Base-by-base conservation (phyloP, 768 basidiomycete genomes). In the Suillus decipiens region DNA sequence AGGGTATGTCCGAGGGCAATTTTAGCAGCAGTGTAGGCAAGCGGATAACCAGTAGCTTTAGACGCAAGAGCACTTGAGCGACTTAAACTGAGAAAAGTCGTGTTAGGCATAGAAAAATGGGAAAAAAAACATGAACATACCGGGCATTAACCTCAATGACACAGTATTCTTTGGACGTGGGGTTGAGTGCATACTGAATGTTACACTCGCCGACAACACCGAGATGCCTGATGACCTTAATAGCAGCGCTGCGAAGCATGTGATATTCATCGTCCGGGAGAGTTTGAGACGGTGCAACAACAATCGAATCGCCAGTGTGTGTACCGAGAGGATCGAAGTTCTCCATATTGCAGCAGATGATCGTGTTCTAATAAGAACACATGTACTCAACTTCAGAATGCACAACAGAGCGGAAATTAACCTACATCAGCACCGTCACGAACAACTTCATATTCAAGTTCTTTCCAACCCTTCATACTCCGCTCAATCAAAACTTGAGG, bases 401-500 rank as follows among this genome's bases (percentile, higher is more conserved):
- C 19, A 63, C 43, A 63, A 31, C 22, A 57, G 56, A 53, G 62
- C 28, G 50, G 61, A 61, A 54, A 64, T 31, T 19, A 5, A 86
- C 91, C 68, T 76, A 95, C 93, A 78, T 99, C 97, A 58, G 96
- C 96, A 68, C 85, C 95, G 74, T 99, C 97, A 60, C 97, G 91
- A 71, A 99, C 97, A 65, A 99, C 97, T 75, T 99, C 97, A 69
- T 99, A 99, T 78, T 99, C 97, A 66, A 99, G 84, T 79, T 99
- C 97, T 75, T 99, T 99, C 97, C 97, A 99, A 36, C 97, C 97
- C 78, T 99, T 99, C 90, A 99, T 92, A 69, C 91, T 93, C 57
- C 95, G 91, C 79, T 99, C 97, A 66, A 99, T 95, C 62, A 99
- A 84, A 50, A 99, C 93, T 75, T 99, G 97, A 54, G 97, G 96